Base-by-base conservation (phyloP, 805 yeast genomes). In the Suhomyces sp. region DNA sequence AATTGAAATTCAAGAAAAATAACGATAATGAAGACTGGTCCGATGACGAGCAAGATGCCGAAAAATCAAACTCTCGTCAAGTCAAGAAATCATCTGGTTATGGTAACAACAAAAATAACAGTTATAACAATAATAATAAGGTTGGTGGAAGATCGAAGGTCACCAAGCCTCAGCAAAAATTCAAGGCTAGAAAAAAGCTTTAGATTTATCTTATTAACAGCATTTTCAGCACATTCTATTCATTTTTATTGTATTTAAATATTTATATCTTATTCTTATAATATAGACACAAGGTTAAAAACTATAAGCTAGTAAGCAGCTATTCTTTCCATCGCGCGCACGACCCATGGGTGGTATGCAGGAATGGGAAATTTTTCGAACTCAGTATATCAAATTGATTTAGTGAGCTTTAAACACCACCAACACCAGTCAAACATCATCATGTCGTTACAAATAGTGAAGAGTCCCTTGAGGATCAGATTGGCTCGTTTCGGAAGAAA, bases 401-500 rank as follows among this genome's bases (percentile, higher is more conserved):
- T n/a, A n/a, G n/a, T 11, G 20, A 9, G 4, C 9, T 14, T 11
- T 16, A 11, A 16, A 8, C 7, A 16, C 14, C 11, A 26, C 15
- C 19, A 26, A 13, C 7, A 16, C 14, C 11, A 26, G n/a, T 13
- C 15, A 13, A 8, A 26, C n/a, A 16, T 14, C 10, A 17, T n/a
- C 14, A 26, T 26, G 29, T 26, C 29, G 14, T 26, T 17, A 20
- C 29, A 26, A 14, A 20, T 19, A n/a, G 30, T 75, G 74, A 79
- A 79, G 48, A 88, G 91, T 24, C 70, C 83, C 20, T 86, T 90
- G 20, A 79, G 93, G 61, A 88, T 93, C 54, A 77, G 98, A 56
- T 70, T 93, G 39, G 95, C 97, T 31, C 73, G 97, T 44, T 88
- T 91, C 64, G 98, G 98, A 22, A 79, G 97, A 59, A 81, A 74